phyloP scores from a whole-genome alignment of 805 yeast genomes.

The Saturnispora zaruensis region DNA sequence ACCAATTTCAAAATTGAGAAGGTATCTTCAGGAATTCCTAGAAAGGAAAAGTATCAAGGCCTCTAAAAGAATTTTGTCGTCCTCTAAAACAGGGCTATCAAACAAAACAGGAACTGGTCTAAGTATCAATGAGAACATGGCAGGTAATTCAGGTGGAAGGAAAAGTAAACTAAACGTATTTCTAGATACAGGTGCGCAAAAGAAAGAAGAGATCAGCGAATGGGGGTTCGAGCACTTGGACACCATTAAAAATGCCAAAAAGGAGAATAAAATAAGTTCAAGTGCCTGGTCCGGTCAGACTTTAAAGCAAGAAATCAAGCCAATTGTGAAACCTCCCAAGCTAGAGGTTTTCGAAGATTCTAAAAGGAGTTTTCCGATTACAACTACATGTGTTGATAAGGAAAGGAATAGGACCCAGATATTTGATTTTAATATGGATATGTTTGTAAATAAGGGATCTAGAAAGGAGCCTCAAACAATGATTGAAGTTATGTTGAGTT shows the following conservation, averaged over 20 bases:
- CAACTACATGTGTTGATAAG: constrained; percentile 41
- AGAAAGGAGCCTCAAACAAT: constrained; percentile 36
- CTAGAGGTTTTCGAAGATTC: constrained; percentile 34
- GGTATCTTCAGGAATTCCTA: constrained; percentile 37
- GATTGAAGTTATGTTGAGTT: constrained; percentile 47
- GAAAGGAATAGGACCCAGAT: constrained; percentile 52
- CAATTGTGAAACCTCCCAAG: constrained; percentile 1
- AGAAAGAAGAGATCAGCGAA: neutral
- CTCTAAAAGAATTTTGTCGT: neutral
- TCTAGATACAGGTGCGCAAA: constrained; percentile 9
- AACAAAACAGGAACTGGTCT: constrained; percentile 24
- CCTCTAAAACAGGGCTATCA: constrained; percentile 4
- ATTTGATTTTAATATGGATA: constrained; percentile 50
- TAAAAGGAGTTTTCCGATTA: constrained; percentile 31
- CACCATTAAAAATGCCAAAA: constrained; percentile 39
- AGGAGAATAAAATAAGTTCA: constrained; percentile 54
- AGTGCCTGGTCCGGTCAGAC: constrained; percentile 59
- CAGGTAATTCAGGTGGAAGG: constrained; percentile 13
- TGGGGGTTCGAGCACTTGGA: constrained; percentile 35
- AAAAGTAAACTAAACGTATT: constrained; percentile 17
- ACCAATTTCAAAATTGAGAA: constrained; percentile 44
- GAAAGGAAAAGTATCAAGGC: constrained; percentile 27
- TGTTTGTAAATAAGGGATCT: constrained; percentile 37
- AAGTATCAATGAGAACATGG: neutral
- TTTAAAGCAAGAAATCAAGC: constrained; percentile 32